Percentiles rank a stretch among this genome's conserved stretches.
These are phyloP conservation scores for Sophora flavescens DNA, from an alignment of 306 rosid species.

Conservation along the genomic window DNA sequence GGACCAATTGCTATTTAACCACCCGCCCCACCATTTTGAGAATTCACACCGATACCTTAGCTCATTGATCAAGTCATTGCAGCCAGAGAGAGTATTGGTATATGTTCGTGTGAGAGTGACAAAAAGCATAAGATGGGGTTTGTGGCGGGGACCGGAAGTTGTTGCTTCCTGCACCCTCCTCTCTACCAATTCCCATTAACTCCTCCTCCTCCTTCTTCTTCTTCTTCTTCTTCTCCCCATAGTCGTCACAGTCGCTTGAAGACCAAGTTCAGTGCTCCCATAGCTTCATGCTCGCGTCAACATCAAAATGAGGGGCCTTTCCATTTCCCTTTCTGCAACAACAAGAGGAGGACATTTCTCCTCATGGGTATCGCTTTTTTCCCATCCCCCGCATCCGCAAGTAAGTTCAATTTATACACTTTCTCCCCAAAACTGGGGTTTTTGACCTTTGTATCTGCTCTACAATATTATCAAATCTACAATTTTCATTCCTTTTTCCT, in stretches of 20 bases:
- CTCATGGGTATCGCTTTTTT: constrained; percentile 70
- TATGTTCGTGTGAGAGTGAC: too few relatives aligned
- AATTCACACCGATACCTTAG: too few relatives aligned
- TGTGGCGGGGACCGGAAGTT: constrained; percentile 50
- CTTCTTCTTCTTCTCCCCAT: too few relatives aligned
- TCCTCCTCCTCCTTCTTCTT: too few relatives aligned
- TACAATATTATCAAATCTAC: neutral
- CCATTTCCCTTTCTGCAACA: constrained; percentile 32
- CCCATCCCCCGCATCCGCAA: constrained; percentile 53
- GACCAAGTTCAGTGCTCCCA: constrained; percentile 43
- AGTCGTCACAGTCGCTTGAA: too few relatives aligned
- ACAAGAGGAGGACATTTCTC: constrained; percentile 60
- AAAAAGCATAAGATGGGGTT: constrained; percentile 51
- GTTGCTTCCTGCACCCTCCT: constrained; percentile 40
- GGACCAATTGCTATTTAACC: too few relatives aligned
- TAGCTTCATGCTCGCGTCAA: constrained; percentile 32
- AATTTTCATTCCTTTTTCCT: neutral
- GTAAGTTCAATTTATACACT: constrained; percentile 41
- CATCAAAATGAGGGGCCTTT: constrained; percentile 33
- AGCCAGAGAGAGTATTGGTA: too few relatives aligned
- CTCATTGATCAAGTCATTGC: too few relatives aligned
- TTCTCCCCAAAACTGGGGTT: neutral
- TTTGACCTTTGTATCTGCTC: neutral
- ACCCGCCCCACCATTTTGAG: too few relatives aligned
- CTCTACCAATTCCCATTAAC: too few relatives aligned